Evolutionary conservation across 2,329 filamentous ascomycete genomes (phyloP).

Genomic region (Colletotrichum caudatum): DNA sequence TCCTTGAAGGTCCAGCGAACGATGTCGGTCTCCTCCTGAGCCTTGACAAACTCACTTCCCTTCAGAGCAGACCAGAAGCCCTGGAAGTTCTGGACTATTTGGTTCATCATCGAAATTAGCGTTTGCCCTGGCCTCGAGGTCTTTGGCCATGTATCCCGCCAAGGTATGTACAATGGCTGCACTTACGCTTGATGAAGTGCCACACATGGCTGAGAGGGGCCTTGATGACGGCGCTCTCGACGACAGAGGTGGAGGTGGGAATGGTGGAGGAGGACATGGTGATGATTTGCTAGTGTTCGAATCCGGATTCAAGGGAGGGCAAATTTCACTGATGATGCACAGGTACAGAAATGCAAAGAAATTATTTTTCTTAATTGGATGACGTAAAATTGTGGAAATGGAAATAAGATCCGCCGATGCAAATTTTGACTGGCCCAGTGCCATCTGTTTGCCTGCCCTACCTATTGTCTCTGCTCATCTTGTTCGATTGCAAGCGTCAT

Average conservation of each 20-base stretch:
- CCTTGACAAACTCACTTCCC: constrained; percentile 73
- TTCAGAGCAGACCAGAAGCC: constrained; percentile 75
- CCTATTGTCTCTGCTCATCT: constrained; percentile 6
- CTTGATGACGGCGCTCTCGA: constrained; percentile 76
- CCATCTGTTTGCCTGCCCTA: constrained; percentile 1
- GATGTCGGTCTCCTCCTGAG: constrained; percentile 73
- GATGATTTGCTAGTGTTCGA: constrained; percentile 38
- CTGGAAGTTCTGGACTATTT: constrained; percentile 69
- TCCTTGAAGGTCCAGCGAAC: constrained; percentile 80
- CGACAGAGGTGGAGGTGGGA: constrained; percentile 74
- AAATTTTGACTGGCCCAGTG: constrained; percentile 18
- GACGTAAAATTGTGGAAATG: constrained; percentile 29
- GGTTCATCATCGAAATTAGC: neutral
- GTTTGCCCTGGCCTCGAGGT: neutral
- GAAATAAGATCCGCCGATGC: constrained; percentile 29
- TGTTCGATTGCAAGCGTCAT: neutral
- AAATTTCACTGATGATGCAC: constrained; percentile 50
- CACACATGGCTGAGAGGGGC: constrained; percentile 75
- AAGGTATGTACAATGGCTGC: neutral
- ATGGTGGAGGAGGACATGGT: constrained; percentile 58
- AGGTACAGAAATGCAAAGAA: neutral
- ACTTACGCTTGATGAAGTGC: constrained; percentile 75
- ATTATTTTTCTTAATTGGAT: constrained; percentile 22
- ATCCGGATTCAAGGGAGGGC: neutral
- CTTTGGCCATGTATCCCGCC: neutral